Percentiles rank a stretch among this genome's conserved stretches.
Conservation (phyloP, 2,329 filamentous ascomycete genomes). For the Cladophialophora exuberans region DNA sequence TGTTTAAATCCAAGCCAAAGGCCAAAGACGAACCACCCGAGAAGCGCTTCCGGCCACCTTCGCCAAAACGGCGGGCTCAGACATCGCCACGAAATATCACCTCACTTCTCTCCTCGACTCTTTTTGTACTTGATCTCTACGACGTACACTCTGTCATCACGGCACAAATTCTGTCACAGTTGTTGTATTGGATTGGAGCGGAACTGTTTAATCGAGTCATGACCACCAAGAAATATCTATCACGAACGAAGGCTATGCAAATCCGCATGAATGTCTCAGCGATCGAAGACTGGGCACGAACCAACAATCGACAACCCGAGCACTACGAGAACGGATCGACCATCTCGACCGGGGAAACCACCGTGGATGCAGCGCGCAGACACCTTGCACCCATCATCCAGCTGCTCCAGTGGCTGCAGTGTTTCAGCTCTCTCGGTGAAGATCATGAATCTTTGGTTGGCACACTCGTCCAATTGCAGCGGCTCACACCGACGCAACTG, state of each 20-base stretch:
- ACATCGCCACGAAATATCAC: constrained; percentile 93
- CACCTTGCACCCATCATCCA: constrained; percentile 92
- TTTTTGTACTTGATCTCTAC: constrained; percentile 98
- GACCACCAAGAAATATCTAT: constrained; percentile 91
- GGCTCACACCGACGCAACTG: constrained; percentile 82
- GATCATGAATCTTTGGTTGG: constrained; percentile 86
- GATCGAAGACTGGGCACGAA: constrained; percentile 92
- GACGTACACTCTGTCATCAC: constrained; percentile 97
- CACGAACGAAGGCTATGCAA: constrained; percentile 98
- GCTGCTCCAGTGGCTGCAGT: constrained; percentile 94
- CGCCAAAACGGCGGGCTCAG: constrained; percentile 89
- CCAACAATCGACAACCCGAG: constrained; percentile 91
- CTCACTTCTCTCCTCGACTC: constrained; percentile 88
- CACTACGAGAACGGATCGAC: constrained; percentile 94
- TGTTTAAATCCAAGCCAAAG: constrained; percentile 89
- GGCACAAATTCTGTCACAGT: constrained; percentile 85
- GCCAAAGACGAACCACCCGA: constrained; percentile 85
- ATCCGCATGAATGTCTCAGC: constrained; percentile 98
- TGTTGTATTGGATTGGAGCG: constrained; percentile 94
- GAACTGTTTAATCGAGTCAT: constrained; percentile 98
- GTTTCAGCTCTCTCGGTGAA: constrained; percentile 91
- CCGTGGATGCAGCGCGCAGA: constrained; percentile 77
- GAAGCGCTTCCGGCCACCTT: constrained; percentile 88
- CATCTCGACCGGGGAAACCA: constrained; percentile 81
- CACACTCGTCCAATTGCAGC: constrained; percentile 85